phyloP scores from a whole-genome alignment of 2,329 filamentous ascomycete species.

The Bipolaris bicolor region DNA sequence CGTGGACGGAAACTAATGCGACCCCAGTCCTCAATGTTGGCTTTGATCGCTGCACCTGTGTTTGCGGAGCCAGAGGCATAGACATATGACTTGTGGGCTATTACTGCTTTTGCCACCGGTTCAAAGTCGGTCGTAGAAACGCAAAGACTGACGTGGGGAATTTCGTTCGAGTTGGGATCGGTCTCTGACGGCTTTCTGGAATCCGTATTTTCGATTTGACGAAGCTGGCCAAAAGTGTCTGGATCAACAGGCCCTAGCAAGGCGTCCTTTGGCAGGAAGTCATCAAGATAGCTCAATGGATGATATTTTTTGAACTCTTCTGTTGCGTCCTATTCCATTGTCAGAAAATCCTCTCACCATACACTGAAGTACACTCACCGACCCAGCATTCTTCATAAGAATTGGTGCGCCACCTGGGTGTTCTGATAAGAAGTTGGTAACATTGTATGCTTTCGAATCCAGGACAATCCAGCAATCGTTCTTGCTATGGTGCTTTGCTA shows the following conservation, averaged over 20 bases:
- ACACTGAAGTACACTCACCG: conserved; percentile 29
- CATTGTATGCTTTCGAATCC: conserved; percentile 69
- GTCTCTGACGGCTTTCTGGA: conserved; percentile 25
- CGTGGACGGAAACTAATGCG: conserved; percentile 46
- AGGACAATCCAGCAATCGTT: conserved; percentile 68
- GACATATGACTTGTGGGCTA: conserved; percentile 43
- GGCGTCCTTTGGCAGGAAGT: conserved; percentile 37
- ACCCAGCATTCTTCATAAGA: conserved; percentile 53
- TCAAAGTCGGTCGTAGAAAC: conserved; percentile 44
- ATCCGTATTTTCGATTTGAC: conserved; percentile 29
- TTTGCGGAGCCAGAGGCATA: conserved; percentile 47
- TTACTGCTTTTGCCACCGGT: conserved; percentile 37
- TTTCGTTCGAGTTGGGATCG: conserved; percentile 25
- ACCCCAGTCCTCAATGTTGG: conserved; percentile 44
- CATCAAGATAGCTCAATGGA: conserved; percentile 37
- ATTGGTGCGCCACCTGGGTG: conserved; percentile 65
- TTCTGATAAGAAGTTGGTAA: conserved; percentile 66
- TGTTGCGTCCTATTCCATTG: conserved; percentile 37
- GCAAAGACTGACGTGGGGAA: conserved; percentile 41
- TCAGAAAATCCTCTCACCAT: conserved; percentile 10
- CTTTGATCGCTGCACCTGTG: conserved; percentile 37
- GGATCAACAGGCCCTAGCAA: conserved; percentile 40
- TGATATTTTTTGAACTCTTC: conserved; percentile 47
- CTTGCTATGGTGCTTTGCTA: conserved; percentile 43
- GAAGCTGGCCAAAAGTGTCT: conserved; percentile 39